A percentile compares a stretch with the other conserved stretches of the same genome.
These are phyloP conservation scores for Samsoniella hepiali DNA, from an alignment of 2,329 filamentous ascomycete genomes.

Conservation along the genomic window DNA sequence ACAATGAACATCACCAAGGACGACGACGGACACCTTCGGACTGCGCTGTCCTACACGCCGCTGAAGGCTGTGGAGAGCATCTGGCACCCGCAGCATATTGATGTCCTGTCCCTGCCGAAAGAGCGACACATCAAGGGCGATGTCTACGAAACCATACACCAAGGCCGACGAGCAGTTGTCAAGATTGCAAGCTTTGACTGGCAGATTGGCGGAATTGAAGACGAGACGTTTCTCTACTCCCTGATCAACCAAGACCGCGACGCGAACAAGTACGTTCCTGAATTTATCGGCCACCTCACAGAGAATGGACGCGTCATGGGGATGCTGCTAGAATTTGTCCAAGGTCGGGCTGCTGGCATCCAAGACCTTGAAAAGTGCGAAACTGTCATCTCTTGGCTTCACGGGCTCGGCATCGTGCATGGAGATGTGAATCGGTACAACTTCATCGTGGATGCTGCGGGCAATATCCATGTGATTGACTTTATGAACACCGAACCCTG, in stretches of 20 bases:
- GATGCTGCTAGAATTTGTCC: constrained; percentile 34
- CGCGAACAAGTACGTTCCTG: constrained; percentile 27
- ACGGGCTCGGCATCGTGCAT: constrained; percentile 31
- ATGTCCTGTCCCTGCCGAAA: no score
- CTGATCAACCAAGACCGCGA: background rate
- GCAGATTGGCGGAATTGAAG: constrained; percentile 30
- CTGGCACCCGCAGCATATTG: no score
- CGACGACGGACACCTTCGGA: no score
- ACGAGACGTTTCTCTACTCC: constrained; percentile 25
- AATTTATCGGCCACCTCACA: constrained; percentile 35
- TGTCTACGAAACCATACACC: no score
- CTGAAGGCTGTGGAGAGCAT: no score
- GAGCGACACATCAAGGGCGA: no score
- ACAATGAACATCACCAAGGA: no score
- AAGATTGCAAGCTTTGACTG: constrained; percentile 34
- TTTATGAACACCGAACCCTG: no score
- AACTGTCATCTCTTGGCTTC: constrained; percentile 27
- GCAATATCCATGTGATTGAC: no score
- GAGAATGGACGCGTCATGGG: constrained; percentile 35
- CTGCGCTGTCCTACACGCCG: no score
- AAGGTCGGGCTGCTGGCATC: constrained; percentile 29
- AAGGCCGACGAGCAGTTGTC: constrained; percentile 6
- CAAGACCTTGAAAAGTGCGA: constrained; percentile 30
- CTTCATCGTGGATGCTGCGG: constrained; percentile 27
- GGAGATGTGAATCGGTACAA: constrained; percentile 39